Conservation (phyloP, 495 filamentous ascomycete species). For the Lepidopterella palustris region DNA sequence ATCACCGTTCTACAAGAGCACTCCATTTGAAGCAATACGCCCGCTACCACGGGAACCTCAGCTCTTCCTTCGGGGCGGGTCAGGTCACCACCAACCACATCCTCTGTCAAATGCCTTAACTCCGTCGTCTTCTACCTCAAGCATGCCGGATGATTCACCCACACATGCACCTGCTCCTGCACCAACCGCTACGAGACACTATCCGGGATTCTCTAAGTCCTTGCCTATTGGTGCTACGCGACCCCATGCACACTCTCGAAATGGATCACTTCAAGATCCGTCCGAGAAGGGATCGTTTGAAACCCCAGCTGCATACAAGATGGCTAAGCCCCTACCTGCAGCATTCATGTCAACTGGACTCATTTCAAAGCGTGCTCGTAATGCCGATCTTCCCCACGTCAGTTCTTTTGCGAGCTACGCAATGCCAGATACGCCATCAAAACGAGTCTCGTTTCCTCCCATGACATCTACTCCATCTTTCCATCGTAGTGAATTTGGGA, state of each 20-base stretch:
- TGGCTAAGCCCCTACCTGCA: constrained; percentile 72
- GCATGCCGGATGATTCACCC: constrained; percentile 66
- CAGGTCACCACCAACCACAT: constrained; percentile 52
- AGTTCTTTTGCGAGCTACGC: constrained; percentile 41
- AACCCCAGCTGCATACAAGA: constrained; percentile 78
- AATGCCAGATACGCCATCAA: constrained; percentile 95
- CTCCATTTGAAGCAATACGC: constrained; percentile 6
- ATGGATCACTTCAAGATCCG: constrained; percentile 24
- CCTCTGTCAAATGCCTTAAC: constrained; percentile 80
- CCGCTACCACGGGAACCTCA: constrained; percentile 34
- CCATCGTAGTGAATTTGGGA: constrained; percentile 49
- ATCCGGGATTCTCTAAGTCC: constrained; percentile 70
- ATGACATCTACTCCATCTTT: constrained; percentile 32
- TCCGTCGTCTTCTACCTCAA: constrained; percentile 75
- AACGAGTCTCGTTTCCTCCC: constrained; percentile 63
- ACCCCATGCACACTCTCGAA: constrained; percentile 31
- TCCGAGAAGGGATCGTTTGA: constrained; percentile 51
- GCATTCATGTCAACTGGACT: constrained; percentile 93
- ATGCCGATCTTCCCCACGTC: constrained; percentile 48
- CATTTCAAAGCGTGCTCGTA: constrained; percentile 72
- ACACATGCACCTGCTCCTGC: constrained; percentile 44
- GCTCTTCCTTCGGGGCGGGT: constrained; percentile 32
- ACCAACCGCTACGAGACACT: constrained; percentile 41
- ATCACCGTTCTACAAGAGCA: constrained; percentile 44
- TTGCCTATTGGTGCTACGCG: constrained; percentile 59